Percentiles rank a stretch among this genome's conserved stretches.
phyloP scores from a whole-genome alignment of 2,329 filamentous ascomycete genomes.

The Parastagonospora avenae region DNA sequence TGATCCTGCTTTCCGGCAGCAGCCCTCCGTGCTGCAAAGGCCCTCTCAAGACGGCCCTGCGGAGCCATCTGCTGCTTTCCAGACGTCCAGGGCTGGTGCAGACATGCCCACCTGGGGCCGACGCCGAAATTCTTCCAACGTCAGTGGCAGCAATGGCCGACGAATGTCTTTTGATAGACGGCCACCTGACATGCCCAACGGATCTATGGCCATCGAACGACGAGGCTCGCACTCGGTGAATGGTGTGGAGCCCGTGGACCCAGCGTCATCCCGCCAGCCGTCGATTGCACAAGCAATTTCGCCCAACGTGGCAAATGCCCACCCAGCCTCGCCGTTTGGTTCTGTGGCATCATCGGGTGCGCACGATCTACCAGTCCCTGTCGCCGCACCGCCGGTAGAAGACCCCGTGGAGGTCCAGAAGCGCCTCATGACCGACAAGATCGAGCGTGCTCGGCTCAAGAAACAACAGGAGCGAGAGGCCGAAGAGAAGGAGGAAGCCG shows the following conservation, averaged over 20 bases:
- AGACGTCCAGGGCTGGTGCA: constrained; percentile 74
- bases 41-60: constrained; percentile 69
- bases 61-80: constrained; percentile 86
- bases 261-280: constrained; percentile 28
- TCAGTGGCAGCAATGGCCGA: constrained; percentile 81
- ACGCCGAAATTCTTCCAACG: constrained; percentile 85
- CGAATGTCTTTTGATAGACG: constrained; percentile 63
- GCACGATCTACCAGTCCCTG: constrained; percentile 32
- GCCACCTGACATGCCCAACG: constrained; percentile 44
- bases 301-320: constrained; percentile 37
- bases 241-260: constrained; percentile 26
- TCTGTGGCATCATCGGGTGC: constrained; percentile 32
- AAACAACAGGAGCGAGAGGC: constrained; percentile 62
- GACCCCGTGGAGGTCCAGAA: constrained; percentile 68
- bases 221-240: constrained; percentile 39
- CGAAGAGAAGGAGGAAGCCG: constrained; percentile 74
- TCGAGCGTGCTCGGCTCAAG: constrained; percentile 70
- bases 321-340: constrained; percentile 44
- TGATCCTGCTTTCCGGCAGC: constrained; percentile 72
- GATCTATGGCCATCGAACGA: constrained; percentile 34
- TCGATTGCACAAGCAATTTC: constrained; percentile 33
- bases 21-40: constrained; percentile 80
- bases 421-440: constrained; percentile 71
- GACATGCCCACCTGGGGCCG: constrained; percentile 68
- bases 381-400: constrained; percentile 58